phyloP scores from a whole-genome alignment of 2,329 filamentous ascomycete genomes.

The Penicillium sclerotiorum region DNA sequence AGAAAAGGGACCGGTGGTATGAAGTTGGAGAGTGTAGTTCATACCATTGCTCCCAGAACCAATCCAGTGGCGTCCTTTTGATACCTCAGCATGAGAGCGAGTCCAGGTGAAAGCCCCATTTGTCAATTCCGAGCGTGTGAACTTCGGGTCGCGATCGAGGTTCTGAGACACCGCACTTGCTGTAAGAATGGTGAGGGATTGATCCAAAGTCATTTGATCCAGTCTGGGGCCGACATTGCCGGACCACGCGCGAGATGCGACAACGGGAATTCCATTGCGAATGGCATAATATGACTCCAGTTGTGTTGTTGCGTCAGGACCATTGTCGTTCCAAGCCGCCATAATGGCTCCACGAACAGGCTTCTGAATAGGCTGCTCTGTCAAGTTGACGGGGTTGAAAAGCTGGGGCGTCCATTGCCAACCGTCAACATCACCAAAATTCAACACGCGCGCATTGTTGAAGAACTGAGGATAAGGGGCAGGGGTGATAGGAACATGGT shows the following conservation, averaged over 20 bases:
- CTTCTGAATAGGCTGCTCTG: constrained; percentile 50
- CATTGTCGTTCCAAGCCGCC: constrained; percentile 60
- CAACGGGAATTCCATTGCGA: constrained; percentile 53
- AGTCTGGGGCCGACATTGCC: constrained; percentile 48
- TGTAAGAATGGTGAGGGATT: constrained; percentile 47
- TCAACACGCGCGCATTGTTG: constrained; percentile 52
- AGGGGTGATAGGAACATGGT: constrained; percentile 55
- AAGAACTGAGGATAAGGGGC: constrained; percentile 51
- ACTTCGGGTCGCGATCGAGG: constrained; percentile 41
- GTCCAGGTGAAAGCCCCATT: constrained; percentile 37
- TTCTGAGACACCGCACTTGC: constrained; percentile 52
- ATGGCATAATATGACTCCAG: constrained; percentile 58
- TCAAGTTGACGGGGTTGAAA: constrained; percentile 54
- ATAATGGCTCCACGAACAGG: constrained; percentile 53
- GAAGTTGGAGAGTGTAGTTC: constrained; percentile 58
- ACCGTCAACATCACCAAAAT: constrained; percentile 50
- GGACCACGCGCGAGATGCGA: constrained; percentile 59
- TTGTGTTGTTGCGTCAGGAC: constrained; percentile 54
- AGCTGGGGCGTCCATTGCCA: constrained; percentile 54
- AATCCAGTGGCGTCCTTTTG: constrained; percentile 26
- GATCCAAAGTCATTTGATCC: constrained; percentile 42
- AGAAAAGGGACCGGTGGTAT: constrained; percentile 49
- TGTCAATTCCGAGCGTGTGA: no score
- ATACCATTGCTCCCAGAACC: constrained; percentile 57
- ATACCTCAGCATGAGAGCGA: constrained; percentile 40